Evolutionary conservation across 1,139 yeast species (phyloP).

Genomic region (Entelexis paramagnoliae): DNA sequence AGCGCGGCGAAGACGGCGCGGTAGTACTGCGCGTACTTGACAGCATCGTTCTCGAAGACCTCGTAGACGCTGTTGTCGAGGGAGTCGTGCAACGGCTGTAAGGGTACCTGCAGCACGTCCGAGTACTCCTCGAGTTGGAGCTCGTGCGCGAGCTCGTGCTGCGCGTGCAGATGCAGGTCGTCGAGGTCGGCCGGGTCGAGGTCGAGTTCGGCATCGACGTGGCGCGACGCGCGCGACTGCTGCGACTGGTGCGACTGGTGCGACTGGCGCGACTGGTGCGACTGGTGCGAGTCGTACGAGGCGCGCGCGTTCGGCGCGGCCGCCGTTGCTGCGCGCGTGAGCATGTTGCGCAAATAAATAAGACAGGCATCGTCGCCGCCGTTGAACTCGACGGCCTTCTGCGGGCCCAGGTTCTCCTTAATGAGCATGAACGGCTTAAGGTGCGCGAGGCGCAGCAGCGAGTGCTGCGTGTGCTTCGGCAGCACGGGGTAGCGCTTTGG

Average conservation of each 20-base stretch:
- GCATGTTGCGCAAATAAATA: constrained; percentile 45
- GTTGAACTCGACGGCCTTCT: constrained; percentile 29
- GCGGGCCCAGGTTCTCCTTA: constrained; percentile 28
- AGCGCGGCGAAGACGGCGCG: constrained; percentile 56
- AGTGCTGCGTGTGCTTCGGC: constrained; percentile 43
- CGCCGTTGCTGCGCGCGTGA: constrained; percentile 16
- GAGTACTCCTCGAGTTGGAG: constrained; percentile 25
- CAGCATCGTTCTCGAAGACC: constrained; percentile 56
- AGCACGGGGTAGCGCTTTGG: constrained; percentile 53
- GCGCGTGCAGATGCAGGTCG: background rate
- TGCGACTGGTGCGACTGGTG: constrained; percentile 4
- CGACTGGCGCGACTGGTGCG: constrained; percentile 6
- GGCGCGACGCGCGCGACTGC: constrained; percentile 13
- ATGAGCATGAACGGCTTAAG: constrained; percentile 30
- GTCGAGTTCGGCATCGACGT: constrained; percentile 19
- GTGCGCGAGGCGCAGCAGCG: constrained; percentile 35
- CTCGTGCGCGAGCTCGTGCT: constrained; percentile 2
- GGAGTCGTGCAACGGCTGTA: constrained; percentile 57
- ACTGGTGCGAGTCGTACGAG: background rate
- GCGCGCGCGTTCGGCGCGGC: background rate
- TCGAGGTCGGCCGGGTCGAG: background rate
- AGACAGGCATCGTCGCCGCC: constrained; percentile 39
- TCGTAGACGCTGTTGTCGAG: constrained; percentile 52
- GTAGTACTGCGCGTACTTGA: constrained; percentile 59
- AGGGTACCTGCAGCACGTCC: constrained; percentile 45